Evolutionary conservation across 345 rosid genomes (phyloP).

Genomic region (Arabis alpina): DNA sequence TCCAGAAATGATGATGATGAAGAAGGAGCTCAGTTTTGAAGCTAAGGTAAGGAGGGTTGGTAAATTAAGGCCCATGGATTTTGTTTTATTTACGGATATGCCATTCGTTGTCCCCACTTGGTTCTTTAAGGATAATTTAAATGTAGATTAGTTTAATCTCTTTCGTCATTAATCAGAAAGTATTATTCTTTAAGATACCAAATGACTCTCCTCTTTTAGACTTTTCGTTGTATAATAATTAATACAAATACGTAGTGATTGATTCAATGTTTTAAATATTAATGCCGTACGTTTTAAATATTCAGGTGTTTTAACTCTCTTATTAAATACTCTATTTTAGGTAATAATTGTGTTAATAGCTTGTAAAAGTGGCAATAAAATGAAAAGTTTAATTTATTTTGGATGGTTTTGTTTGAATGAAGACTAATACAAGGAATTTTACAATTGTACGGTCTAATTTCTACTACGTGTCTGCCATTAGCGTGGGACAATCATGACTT

Average conservation of each 20-base stretch:
- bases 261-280: constrained; percentile 33
- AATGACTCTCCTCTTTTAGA: constrained; percentile 21
- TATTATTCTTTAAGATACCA: constrained; percentile 38
- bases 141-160: constrained; percentile 29
- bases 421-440: constrained; percentile 17
- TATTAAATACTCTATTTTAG: constrained; percentile 9
- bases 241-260: constrained; percentile 9
- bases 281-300: constrained; percentile 17
- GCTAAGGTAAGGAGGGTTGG: constrained; percentile 27
- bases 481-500: constrained; percentile 4
- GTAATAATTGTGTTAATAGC: constrained; percentile 36
- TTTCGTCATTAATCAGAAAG: constrained; percentile 29
- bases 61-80: background rate
- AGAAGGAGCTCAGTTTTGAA: constrained; percentile 43
- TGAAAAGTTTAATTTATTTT: background rate
- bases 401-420: constrained; percentile 22
- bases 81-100: constrained; percentile 21
- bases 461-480: constrained; percentile 42
- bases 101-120: constrained; percentile 36
- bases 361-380: constrained; percentile 34
- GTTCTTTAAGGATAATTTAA: constrained; percentile 9
- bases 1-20: constrained; percentile 25
- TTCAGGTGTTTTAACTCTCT: background rate
- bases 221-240: background rate
- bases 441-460: constrained; percentile 17